Evolutionary conservation across 345 rosid species (phyloP).

Genomic region (Melaleuca alternifolia): DNA sequence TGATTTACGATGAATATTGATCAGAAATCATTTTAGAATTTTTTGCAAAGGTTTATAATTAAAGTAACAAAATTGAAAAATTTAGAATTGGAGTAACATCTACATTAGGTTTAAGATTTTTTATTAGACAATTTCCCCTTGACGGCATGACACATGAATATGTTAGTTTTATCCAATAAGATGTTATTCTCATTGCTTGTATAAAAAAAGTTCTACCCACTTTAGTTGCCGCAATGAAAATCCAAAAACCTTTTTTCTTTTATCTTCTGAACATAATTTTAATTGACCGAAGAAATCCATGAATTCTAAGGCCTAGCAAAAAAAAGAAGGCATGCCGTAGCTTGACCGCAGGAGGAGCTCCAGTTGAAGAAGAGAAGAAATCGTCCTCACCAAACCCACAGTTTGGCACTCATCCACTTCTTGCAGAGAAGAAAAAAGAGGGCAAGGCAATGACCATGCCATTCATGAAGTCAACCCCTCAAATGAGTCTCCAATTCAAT

Average conservation of each 20-base stretch:
- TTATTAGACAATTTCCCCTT: neutral
- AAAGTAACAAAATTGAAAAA: neutral
- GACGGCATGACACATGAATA: neutral
- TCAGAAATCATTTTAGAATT: neutral
- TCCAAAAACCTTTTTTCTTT: neutral
- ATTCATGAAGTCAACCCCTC: neutral
- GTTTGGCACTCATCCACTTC: neutral
- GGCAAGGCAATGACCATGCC: too few species aligned
- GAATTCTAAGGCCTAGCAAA: neutral
- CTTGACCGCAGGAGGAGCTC: neutral
- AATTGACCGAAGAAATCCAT: neutral
- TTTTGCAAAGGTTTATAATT: rapidly evolving
- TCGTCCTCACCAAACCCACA: neutral
- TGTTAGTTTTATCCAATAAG: neutral
- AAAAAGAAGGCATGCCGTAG: neutral
- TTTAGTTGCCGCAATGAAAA: neutral
- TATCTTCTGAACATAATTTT: neutral
- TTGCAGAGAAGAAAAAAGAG: too few species aligned
- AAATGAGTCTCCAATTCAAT: neutral
- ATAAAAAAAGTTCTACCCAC: neutral
- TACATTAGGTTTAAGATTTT: neutral
- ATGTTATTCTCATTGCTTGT: neutral
- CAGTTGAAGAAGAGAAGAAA: neutral
- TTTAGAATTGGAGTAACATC: neutral
- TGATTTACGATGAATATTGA: neutral